Percentiles rank a stretch among this genome's conserved stretches.
Conservation (phyloP, 176 grass and related monocot genomes). For the Saccharum officinarum region DNA sequence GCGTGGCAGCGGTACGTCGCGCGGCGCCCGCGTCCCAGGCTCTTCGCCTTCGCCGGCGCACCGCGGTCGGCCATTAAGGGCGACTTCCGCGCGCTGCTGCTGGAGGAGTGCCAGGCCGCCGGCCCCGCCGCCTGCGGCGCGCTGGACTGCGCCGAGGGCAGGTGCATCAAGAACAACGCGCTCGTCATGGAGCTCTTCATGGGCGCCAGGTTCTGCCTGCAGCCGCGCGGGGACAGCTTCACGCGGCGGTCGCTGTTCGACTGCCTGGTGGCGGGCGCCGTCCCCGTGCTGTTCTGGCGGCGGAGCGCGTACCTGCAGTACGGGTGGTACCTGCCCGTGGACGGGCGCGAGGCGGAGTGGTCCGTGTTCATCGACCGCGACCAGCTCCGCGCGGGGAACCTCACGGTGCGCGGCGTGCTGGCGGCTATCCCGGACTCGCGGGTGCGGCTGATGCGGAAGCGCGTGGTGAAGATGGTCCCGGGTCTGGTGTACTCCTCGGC, state of each 20-base stretch:
- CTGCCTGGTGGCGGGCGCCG: slow-evolving; percentile 85
- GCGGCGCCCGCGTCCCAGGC: slow-evolving; percentile 41
- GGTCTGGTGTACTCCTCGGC: slow-evolving; percentile 61
- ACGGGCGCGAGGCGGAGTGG: slow-evolving; percentile 53
- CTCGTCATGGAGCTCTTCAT: slow-evolving; percentile 74
- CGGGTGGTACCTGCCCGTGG: slow-evolving; percentile 64
- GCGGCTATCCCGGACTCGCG: slow-evolving; percentile 58
- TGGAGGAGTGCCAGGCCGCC: slow-evolving; percentile 58
- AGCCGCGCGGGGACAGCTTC: slow-evolving; percentile 90
- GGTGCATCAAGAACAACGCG: slow-evolving; percentile 68
- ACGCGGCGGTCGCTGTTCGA: slow-evolving; percentile 90
- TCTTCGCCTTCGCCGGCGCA: slow-evolving; percentile 83
- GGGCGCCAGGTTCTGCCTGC: slow-evolving; percentile 72
- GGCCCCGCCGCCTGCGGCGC: slow-evolving; percentile 39
- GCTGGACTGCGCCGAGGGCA: slow-evolving; percentile 68
- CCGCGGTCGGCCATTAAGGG: slow-evolving; percentile 57
- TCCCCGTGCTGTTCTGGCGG: slow-evolving; percentile 89
- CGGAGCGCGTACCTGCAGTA: slow-evolving; percentile 76
- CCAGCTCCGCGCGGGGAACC: slow-evolving; percentile 56
- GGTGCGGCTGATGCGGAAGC: slow-evolving; percentile 59
- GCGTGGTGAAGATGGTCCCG: slow-evolving; percentile 85
- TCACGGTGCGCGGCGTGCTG: slow-evolving; percentile 63
- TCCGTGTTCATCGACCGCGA: slow-evolving; percentile 86
- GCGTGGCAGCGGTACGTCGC: slow-evolving; percentile 67
- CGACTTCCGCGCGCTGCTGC: slow-evolving; percentile 72